Evolutionary conservation across 2,329 filamentous ascomycete species (phyloP).

Genomic region (Sporothrix variecibatus): DNA sequence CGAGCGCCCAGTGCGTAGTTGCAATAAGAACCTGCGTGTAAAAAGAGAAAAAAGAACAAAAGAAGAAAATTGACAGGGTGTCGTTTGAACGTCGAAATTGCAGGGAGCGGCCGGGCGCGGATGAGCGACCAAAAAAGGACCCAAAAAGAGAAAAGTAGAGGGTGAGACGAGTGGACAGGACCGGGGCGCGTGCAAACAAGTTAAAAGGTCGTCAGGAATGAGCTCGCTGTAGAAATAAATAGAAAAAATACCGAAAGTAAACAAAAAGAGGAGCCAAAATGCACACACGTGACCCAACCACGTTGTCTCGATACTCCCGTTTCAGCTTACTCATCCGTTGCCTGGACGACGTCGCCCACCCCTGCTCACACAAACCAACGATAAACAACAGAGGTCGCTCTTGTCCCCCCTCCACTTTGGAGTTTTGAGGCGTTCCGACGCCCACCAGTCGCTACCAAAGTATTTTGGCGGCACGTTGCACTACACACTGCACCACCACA

Average conservation of each 20-base stretch:
- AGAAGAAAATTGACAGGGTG: conserved; percentile 7
- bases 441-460: background rate
- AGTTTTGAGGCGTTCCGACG: background rate
- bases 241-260: background rate
- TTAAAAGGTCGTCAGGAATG: background rate
- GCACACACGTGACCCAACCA: conserved; percentile 12
- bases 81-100: conserved; percentile 19
- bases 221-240: conserved; percentile 10
- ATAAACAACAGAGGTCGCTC: conserved; percentile 15
- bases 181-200: background rate
- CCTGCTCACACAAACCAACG: conserved; percentile 6
- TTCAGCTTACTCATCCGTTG: conserved; percentile 23
- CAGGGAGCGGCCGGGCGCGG: conserved; percentile 2
- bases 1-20: background rate
- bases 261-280: background rate
- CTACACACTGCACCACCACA: background rate
- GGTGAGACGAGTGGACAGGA: background rate
- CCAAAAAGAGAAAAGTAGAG: background rate
- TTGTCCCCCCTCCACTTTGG: background rate
- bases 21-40: background rate
- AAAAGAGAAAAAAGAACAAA: background rate
- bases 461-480: conserved; percentile 10
- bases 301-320: background rate
- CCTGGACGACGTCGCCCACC: background rate
- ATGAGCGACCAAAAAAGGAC: background rate